Evolutionary conservation across 345 rosid genomes (phyloP).

Genomic region (Pelargonium nanum): DNA sequence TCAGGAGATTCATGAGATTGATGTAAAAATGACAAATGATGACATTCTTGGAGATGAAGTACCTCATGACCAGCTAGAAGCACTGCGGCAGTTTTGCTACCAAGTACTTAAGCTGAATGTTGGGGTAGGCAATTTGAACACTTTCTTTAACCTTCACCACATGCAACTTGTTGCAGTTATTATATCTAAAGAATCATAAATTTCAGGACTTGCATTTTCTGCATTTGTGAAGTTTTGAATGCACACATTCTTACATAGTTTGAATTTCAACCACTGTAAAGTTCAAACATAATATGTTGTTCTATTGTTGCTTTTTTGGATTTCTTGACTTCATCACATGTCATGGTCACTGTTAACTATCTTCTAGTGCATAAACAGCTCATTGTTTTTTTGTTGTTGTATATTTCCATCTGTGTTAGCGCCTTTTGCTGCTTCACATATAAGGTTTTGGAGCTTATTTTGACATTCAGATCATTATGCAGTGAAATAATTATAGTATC

Average conservation of each 20-base stretch:
- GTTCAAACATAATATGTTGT: too few relatives aligned
- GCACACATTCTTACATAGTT: not conserved
- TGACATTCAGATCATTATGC: not conserved
- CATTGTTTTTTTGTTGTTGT: not conserved
- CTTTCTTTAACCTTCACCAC: not conserved
- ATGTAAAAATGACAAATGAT: slow-evolving; percentile 71
- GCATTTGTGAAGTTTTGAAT: not conserved
- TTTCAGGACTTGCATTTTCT: not conserved
- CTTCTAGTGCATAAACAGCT: too few relatives aligned
- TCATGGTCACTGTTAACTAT: too few relatives aligned
- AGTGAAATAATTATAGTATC: not conserved
- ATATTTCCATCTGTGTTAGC: not conserved
- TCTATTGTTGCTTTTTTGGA: too few relatives aligned
- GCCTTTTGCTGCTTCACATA: not conserved
- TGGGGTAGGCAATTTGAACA: slow-evolving; percentile 36
- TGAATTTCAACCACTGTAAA: too few relatives aligned
- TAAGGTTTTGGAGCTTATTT: not conserved
- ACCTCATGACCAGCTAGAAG: slow-evolving; percentile 65
- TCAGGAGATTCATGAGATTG: slow-evolving; percentile 56
- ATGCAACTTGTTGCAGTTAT: not conserved
- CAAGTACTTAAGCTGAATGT: slow-evolving; percentile 48
- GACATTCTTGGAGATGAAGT: slow-evolving; percentile 94
- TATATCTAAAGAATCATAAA: not conserved
- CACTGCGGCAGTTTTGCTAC: slow-evolving; percentile 54
- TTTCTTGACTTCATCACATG: too few relatives aligned